A percentile compares a stretch with the other conserved stretches of the same genome.
These are phyloP conservation scores for Taiozyma sp. DNA, from an alignment of 1,139 yeast genomes.

Conservation along the genomic window DNA sequence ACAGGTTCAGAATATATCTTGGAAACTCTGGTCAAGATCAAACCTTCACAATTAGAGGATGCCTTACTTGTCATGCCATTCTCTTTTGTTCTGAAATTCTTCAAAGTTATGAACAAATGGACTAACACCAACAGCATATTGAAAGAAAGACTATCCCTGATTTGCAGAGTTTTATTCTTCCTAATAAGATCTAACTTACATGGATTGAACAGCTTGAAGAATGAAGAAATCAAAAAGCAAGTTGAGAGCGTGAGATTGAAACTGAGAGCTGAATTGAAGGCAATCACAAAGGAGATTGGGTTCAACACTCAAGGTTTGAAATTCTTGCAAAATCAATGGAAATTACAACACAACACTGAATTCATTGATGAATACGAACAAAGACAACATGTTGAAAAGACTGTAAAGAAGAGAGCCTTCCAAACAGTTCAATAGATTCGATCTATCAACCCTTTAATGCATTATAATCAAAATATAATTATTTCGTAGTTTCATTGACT, in stretches of 20 bases:
- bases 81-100: constrained; percentile 66
- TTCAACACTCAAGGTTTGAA: constrained; percentile 81
- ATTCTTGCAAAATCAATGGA: constrained; percentile 75
- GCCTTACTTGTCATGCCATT: constrained; percentile 88
- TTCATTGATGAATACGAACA: constrained; percentile 69
- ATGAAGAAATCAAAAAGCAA: constrained; percentile 54
- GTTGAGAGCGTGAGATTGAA: constrained; percentile 52
- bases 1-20: constrained; percentile 77
- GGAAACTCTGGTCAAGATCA: constrained; percentile 62
- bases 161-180: constrained; percentile 73
- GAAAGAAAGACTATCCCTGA: constrained; percentile 48
- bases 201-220: constrained; percentile 65
- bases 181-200: constrained; percentile 67
- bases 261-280: constrained; percentile 46
- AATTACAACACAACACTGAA: constrained; percentile 62
- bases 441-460: background rate
- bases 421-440: constrained; percentile 25
- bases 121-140: constrained; percentile 43
- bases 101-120: constrained; percentile 74
- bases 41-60: constrained; percentile 84
- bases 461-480: background rate
- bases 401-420: constrained; percentile 65
- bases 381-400: constrained; percentile 46
- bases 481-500: background rate
- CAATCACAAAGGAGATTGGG: constrained; percentile 62